Base-by-base conservation (phyloP, 2,329 filamentous ascomycete genomes). In the Verticillium longisporum region DNA sequence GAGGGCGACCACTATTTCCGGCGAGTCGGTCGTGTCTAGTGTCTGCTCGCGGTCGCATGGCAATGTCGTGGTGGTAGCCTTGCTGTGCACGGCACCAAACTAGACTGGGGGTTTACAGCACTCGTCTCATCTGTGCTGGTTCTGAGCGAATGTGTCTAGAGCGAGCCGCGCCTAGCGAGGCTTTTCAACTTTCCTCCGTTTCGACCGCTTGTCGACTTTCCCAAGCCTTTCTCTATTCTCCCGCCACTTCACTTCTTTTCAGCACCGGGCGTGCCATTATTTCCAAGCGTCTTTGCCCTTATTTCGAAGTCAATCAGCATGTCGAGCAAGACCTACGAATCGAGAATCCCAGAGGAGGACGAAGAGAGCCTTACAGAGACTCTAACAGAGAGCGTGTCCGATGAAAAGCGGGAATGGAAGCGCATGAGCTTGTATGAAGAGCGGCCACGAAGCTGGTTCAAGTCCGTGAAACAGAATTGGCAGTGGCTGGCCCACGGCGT, bases 401-500 rank as follows among this genome's bases (percentile, higher is more conserved):
- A 34, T 31, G 50, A 55, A 31, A 58, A 54, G 9, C 55, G 55
- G 55, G 36, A 37, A 38, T 66, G 64, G 64, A 63, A 56, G 33
- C 62, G 62, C 53, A 62, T 64, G 61, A 34, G 61, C 15, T 41
- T 61, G 26, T 64, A 68, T n/a, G 68, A 72, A 54, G 68, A 65
- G 61, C 67, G 63, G 63, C 60, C 62, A 55, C 71, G 66, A 59
- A 64, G 60, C 57, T 62, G 53, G 31, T 61, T 68, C 14, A 60
- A 63, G 10, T 68, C 59, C 32, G 38, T 71, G 31, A 67, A 67
- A 32, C 66, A 71, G 34, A 63, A 75, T 64, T 77, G 75, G 76
- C 62, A 68, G 57, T 79, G 76, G 76, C 64, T 78, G 26, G 71
- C 66, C 9, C 77, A 79, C 61, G 73, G 69, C 7, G 57, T 77